phyloP scores from a whole-genome alignment of 1,284 basidiomycete species.

The Schizophyllum amplum region DNA sequence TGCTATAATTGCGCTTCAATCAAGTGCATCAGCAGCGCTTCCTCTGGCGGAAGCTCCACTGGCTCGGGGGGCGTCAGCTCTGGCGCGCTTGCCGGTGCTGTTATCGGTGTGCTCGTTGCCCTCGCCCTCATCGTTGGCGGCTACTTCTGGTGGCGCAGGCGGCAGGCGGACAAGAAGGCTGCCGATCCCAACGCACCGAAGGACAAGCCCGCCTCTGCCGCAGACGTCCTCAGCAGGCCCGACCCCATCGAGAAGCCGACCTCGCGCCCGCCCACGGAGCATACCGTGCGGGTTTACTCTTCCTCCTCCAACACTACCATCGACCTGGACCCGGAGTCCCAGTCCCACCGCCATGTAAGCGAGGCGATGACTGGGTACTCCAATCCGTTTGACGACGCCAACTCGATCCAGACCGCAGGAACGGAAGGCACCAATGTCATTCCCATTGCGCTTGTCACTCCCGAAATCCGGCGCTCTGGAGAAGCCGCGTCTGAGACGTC shows the following conservation, averaged over 20 bases:
- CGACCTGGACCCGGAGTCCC: slow-evolving; percentile 47
- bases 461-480: slow-evolving; percentile 16
- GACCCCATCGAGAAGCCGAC: slow-evolving; percentile 63
- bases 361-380: slow-evolving; percentile 15
- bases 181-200: background rate
- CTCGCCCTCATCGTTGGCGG: slow-evolving; percentile 39
- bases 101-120: slow-evolving; percentile 56
- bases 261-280: slow-evolving; percentile 25
- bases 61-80: slow-evolving; percentile 41
- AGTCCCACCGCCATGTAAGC: slow-evolving; percentile 19
- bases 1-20: slow-evolving; percentile 47
- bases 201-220: slow-evolving; percentile 65
- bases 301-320: slow-evolving; percentile 39
- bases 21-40: slow-evolving; percentile 32
- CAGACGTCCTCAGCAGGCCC: slow-evolving; percentile 67
- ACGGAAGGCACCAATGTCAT: slow-evolving; percentile 77
- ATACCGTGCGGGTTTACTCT: slow-evolving; percentile 40
- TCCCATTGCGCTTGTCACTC: slow-evolving; percentile 72
- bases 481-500: slow-evolving; percentile 19
- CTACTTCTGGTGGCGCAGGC: slow-evolving; percentile 60
- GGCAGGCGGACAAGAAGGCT: slow-evolving; percentile 34
- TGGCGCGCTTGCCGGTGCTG: slow-evolving; percentile 67
- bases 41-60: slow-evolving; percentile 12
- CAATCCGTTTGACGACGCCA: slow-evolving; percentile 70
- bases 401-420: slow-evolving; percentile 71